Evolutionary conservation across 2,329 filamentous ascomycete species (phyloP), one percentile per base, ranked within the genome.

Genomic region (Lachnellula willkommii): DNA sequence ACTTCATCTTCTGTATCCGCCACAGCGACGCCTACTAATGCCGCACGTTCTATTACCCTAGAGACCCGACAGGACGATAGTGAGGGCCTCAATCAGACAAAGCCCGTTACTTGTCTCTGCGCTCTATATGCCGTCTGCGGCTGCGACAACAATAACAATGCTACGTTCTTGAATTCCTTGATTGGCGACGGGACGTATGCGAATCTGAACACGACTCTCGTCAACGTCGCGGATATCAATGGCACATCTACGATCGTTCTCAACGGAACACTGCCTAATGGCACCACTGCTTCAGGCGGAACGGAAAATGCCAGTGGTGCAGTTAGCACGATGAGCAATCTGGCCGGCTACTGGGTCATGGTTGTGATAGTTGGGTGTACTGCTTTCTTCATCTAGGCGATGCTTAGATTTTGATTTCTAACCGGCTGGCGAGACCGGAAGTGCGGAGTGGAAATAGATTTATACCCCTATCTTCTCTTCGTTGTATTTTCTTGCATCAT

Each of bases 181-280:
- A 75, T 92, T 45, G 87, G 85, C 53, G 80, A 87, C 67, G 84
- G 84, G 40, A 83, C 77, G 60, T 84, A 84, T 62, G 67, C 68
- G 3, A 72, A 68, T 2, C 73, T 88, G 52, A 85, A 90, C 73
- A 77, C 82, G 64, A 77, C 76, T 0, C 63, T 90, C 2, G 78
- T 89, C 55, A 79, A 75, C 12, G 79, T 92, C 1, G 81, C 79
- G 2, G 72, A 77, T 52, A 78, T 87, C 58, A 85, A 89, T 54
- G 83, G 83, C 50, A 86, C 79, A 1, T 72, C 72, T 59, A 85
- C 81, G 1, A 79, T 94, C 39, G 75, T 89, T 32, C 73, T 93
- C 68, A 90, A 91, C 68, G 89, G 89, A n/a, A 88, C 86, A 0
- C 73, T 93, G 3, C 81, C 84, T 32, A 87, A 88, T 62, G 83